A percentile compares a stretch with the other conserved stretches of the same genome.
These are phyloP conservation scores for Pelargonium exstipulatum DNA, from an alignment of 441 rosid genomes.

Conservation along the genomic window DNA sequence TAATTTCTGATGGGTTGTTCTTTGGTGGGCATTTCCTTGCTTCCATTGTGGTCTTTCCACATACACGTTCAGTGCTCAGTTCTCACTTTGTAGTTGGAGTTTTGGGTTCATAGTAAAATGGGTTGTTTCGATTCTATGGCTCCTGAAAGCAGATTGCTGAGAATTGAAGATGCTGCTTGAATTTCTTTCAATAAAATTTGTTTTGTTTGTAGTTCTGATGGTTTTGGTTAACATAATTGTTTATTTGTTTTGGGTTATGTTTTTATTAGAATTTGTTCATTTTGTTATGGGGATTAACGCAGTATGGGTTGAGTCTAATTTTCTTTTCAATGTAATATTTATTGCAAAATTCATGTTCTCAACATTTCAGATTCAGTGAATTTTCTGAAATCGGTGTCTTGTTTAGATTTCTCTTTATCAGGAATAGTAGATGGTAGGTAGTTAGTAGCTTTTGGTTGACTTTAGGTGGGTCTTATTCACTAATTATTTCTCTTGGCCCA, in stretches of 20 bases:
- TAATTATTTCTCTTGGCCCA: background rate
- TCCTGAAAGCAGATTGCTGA: background rate
- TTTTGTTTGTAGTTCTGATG: too few species aligned
- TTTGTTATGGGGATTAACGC: too few species aligned
- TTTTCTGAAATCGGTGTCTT: background rate
- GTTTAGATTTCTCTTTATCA: background rate
- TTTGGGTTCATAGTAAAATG: background rate
- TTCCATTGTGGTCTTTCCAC: background rate
- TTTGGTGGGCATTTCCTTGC: too few species aligned
- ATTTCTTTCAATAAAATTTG: too few species aligned
- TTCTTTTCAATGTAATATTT: background rate
- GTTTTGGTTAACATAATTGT: too few species aligned
- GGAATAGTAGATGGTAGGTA: conserved; percentile 7
- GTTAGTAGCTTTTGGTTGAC: background rate
- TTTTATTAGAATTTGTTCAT: too few species aligned
- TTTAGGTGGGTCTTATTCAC: background rate
- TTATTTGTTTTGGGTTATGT: too few species aligned
- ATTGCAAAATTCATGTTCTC: background rate
- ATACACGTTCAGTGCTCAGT: conserved; percentile 1
- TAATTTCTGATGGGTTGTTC: background rate
- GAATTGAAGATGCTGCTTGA: too few species aligned
- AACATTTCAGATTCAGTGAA: background rate
- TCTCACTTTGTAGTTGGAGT: background rate
- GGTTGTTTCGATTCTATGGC: background rate
- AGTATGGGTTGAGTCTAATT: background rate